Percentiles rank a stretch among this genome's conserved stretches.
These are phyloP conservation scores for Nigrospora sphaerica DNA, from an alignment of 2,329 filamentous ascomycete species.

Conservation along the genomic window DNA sequence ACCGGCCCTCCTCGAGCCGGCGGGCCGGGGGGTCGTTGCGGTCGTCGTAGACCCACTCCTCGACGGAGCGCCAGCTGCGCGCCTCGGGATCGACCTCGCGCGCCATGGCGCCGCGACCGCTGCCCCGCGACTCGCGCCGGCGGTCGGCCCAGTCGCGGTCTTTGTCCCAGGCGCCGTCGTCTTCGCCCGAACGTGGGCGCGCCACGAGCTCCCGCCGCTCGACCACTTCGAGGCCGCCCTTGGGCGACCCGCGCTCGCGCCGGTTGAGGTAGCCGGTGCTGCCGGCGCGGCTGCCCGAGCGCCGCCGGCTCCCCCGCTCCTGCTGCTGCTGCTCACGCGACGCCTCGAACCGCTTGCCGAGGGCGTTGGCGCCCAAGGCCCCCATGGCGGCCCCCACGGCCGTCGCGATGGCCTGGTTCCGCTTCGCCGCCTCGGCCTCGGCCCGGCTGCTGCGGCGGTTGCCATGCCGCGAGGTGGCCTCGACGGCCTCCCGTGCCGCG, in stretches of 20 bases:
- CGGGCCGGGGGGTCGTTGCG: not conserved
- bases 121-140: conserved; percentile 3
- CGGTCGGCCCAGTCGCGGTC: not conserved
- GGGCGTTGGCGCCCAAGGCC: conserved; percentile 41
- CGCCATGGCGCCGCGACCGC: conserved; percentile 9
- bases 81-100: conserved; percentile 21
- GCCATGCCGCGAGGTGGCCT: conserved; percentile 26
- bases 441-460: conserved; percentile 12
- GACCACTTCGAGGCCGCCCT: conserved; percentile 1
- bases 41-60: conserved; percentile 22
- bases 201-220: conserved; percentile 15
- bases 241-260: not conserved
- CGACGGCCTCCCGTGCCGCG: conserved; percentile 41
- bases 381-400: conserved; percentile 48
- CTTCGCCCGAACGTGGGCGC: conserved; percentile 7
- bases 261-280: not conserved
- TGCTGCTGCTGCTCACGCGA: conserved; percentile 15
- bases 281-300: conserved; percentile 5
- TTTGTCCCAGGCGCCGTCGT: not conserved
- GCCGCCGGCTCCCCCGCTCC: conserved; percentile 14
- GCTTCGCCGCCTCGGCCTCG: conserved; percentile 19
- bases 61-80: conserved; percentile 23
- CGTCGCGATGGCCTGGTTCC: conserved; percentile 36
- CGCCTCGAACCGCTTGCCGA: conserved; percentile 22
- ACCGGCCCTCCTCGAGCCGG: no score